Evolutionary conservation across 2,329 filamentous ascomycete genomes (phyloP).

Genomic region (Trichophyton equinum): DNA sequence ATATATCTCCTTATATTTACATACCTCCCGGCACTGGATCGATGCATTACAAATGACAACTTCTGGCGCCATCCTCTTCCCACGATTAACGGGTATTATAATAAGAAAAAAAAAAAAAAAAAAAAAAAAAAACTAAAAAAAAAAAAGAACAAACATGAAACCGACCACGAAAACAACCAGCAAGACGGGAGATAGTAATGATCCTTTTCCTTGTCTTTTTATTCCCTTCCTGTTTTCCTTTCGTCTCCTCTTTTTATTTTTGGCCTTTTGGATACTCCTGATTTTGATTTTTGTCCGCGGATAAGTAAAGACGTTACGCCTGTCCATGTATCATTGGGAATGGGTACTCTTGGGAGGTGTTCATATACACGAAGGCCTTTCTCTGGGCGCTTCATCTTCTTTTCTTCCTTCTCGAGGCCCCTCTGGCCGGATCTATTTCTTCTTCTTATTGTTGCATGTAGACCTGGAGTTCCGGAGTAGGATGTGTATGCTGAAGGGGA

Average conservation of each 20-base stretch:
- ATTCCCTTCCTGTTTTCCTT: conserved; percentile 3
- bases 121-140: background rate
- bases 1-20: background rate
- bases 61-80: background rate
- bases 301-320: background rate
- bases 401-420: background rate
- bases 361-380: background rate
- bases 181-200: background rate
- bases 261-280: background rate
- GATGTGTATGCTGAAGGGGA: conserved; percentile 1
- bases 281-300: background rate
- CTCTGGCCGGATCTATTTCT: background rate
- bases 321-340: background rate
- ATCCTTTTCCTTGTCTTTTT: background rate
- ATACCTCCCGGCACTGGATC: background rate
- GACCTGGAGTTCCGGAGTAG: conserved; percentile 2
- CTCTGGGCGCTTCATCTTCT: background rate
- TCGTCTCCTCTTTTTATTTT: background rate
- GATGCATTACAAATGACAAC: background rate
- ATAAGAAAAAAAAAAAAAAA: too few relatives aligned
- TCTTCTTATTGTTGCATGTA: conserved; percentile 1
- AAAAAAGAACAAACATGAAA: conserved; percentile 5
- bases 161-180: conserved; percentile 6
- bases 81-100: background rate
- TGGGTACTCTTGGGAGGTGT: conserved; percentile 1